Evolutionary conservation across 768 basidiomycete species (phyloP), one percentile per base, ranked within the genome.

Genomic region (Psilocybe cyanescens): DNA sequence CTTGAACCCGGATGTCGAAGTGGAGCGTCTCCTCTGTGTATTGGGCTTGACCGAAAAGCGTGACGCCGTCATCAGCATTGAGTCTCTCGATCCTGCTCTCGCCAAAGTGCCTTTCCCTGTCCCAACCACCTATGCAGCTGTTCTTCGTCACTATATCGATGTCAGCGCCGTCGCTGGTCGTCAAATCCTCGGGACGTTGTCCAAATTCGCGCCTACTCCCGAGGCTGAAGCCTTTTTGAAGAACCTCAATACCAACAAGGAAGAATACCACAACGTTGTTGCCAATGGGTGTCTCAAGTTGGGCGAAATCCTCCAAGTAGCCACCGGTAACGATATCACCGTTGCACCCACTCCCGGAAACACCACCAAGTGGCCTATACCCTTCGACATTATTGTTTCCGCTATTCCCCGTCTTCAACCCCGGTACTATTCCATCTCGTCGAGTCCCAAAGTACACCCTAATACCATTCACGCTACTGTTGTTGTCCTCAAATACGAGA

Each of bases 31-130:
- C 28, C 84, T 99, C 17, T 89, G 86, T 63, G 85, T 90, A 44
- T 88, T 99, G 51, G 97, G 95, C 28, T 83, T 99, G 9, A 82
- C 83, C 65, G 83, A 89, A 62, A 93, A 93, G 79, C 85, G 86
- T 70, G 88, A 96, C 73, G 82, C 83, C 41, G 86, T 95, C 51
- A 94, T 99, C 68, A 86, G 89, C 65, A 94, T 99, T 61, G 95
- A 95, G 71, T 97, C 95, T n/a, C 87, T 99, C 61, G 97, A 99
- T 71, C 97, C 97, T 17, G 95, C 96, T 14, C 83, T 99, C 31
- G 97, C 97, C 60, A 99, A 99, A 76, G 96, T 99, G 59, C 97
- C 97, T 16, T 99, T 99, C 89, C 97, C 97, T 11, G 92, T 95
- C 17, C 97, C 97, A 1, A 95, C 96, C 1, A 98, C 96, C 7